Conservation (phyloP, 768 basidiomycete genomes). For the Kondoa subrosea region DNA sequence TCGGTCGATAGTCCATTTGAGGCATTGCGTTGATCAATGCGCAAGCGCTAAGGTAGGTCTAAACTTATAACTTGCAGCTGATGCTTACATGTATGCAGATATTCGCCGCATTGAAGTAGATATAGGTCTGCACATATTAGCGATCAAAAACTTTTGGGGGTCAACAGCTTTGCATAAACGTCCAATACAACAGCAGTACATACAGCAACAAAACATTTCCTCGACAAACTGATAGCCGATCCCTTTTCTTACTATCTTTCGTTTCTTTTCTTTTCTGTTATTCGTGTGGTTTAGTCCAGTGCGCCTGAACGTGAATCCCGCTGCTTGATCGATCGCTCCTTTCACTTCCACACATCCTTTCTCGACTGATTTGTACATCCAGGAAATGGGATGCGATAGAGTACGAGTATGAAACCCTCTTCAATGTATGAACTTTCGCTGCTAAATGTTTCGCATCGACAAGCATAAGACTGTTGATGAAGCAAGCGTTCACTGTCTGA, state of each 20-base stretch:
- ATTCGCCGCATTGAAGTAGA: constrained; percentile 2
- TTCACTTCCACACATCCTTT: background rate
- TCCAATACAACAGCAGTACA: background rate
- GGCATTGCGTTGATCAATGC: constrained; percentile 9
- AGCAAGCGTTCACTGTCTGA: too few relatives aligned
- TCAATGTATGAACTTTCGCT: background rate
- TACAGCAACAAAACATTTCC: too few relatives aligned
- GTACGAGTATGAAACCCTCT: background rate
- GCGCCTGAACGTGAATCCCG: background rate
- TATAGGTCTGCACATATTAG: background rate
- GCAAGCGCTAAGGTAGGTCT: background rate
- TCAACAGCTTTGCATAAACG: background rate
- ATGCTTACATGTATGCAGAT: too few relatives aligned
- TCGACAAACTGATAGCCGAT: too few relatives aligned
- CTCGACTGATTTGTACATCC: background rate
- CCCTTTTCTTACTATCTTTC: too few relatives aligned
- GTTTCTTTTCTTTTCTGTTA: too few relatives aligned
- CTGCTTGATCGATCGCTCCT: background rate
- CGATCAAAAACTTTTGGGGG: background rate
- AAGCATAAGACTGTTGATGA: background rate
- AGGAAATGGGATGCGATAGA: background rate
- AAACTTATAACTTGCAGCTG: too few relatives aligned
- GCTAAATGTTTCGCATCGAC: background rate
- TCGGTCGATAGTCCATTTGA: background rate
- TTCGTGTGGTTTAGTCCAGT: background rate